Evolutionary conservation across 2,329 filamentous ascomycete species (phyloP).

Genomic region (Gaeumannomyces tritici): DNA sequence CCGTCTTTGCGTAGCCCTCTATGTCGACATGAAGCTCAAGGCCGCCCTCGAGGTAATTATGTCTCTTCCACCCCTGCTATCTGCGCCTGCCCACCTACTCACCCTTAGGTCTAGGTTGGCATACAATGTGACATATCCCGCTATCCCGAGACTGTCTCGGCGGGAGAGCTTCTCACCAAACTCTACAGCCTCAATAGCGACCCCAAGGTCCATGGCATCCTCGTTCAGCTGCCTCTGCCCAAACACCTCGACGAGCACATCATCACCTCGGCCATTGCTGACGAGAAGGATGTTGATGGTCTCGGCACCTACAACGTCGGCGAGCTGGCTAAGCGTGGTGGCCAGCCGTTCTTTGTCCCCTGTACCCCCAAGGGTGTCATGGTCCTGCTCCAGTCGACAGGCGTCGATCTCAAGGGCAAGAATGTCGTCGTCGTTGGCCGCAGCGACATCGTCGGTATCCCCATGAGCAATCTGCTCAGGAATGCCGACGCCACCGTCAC

Average conservation of each 20-base stretch:
- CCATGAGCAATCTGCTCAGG: constrained; percentile 89
- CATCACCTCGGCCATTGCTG: constrained; percentile 80
- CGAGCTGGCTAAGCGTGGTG: constrained; percentile 91
- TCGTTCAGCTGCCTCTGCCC: constrained; percentile 88
- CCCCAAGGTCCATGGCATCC: constrained; percentile 75
- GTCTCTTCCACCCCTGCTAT: not conserved
- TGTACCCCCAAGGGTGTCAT: constrained; percentile 98
- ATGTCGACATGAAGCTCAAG: constrained; percentile 99
- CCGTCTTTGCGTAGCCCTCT: constrained; percentile 59
- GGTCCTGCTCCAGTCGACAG: constrained; percentile 76
- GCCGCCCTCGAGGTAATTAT: constrained; percentile 73
- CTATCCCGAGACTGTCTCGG: constrained; percentile 70
- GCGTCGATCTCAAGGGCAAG: constrained; percentile 78
- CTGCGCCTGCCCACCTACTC: not conserved
- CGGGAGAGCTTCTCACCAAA: constrained; percentile 76
- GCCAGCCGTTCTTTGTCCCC: constrained; percentile 78
- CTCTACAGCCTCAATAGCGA: constrained; percentile 82
- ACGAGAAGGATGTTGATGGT: constrained; percentile 96
- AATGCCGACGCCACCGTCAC: constrained; percentile 96
- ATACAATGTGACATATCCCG: constrained; percentile 83
- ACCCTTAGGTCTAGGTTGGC: constrained; percentile 54
- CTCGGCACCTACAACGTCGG: constrained; percentile 93
- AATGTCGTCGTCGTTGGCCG: constrained; percentile 88
- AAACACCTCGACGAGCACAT: constrained; percentile 82
- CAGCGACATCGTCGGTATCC: constrained; percentile 95